Percentiles rank a stretch among this genome's conserved stretches.
Evolutionary conservation across 257 asterid species (phyloP).

Genomic region (Voacanga thouarsii): DNA sequence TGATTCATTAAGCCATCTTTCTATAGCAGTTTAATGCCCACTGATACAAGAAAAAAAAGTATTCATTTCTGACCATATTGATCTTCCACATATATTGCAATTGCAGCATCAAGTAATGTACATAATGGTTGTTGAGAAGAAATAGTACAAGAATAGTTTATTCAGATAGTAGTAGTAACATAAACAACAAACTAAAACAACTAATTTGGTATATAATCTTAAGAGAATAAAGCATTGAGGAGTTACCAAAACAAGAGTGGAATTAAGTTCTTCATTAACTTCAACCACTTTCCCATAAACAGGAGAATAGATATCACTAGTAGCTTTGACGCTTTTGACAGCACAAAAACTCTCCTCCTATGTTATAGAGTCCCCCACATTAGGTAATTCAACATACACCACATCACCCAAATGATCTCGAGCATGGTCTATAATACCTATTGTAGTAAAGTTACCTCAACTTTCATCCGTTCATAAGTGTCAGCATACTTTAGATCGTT

Average conservation of each 20-base stretch:
- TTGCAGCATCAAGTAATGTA: too few species aligned
- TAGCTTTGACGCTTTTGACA: conserved; percentile 95
- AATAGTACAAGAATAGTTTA: too few species aligned
- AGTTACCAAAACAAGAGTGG: conserved; percentile 89
- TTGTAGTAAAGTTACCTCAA: conserved; percentile 76
- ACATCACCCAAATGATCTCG: conserved; percentile 95
- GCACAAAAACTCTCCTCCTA: conserved; percentile 89
- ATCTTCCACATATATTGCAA: too few species aligned
- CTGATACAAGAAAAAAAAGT: too few species aligned
- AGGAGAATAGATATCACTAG: conserved; percentile 91
- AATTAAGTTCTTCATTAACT: conserved; percentile 61
- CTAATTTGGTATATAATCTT: background rate
- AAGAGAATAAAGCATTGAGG: background rate
- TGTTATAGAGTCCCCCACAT: conserved; percentile 57
- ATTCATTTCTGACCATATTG: too few species aligned
- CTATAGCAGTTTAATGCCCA: too few species aligned
- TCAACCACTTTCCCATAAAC: conserved; percentile 80
- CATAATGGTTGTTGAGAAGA: too few species aligned
- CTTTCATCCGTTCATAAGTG: conserved; percentile 90
- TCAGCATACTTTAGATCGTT: conserved; percentile 89
- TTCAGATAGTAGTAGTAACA: too few species aligned
- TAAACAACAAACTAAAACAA: too few species aligned
- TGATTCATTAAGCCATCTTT: too few species aligned
- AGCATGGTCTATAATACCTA: conserved; percentile 95
- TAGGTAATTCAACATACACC: conserved; percentile 88